Percentiles rank a stretch among this genome's conserved stretches.
These are phyloP conservation scores for Pichia sp. DNA, from an alignment of 1,139 yeast species.

Conservation along the genomic window DNA sequence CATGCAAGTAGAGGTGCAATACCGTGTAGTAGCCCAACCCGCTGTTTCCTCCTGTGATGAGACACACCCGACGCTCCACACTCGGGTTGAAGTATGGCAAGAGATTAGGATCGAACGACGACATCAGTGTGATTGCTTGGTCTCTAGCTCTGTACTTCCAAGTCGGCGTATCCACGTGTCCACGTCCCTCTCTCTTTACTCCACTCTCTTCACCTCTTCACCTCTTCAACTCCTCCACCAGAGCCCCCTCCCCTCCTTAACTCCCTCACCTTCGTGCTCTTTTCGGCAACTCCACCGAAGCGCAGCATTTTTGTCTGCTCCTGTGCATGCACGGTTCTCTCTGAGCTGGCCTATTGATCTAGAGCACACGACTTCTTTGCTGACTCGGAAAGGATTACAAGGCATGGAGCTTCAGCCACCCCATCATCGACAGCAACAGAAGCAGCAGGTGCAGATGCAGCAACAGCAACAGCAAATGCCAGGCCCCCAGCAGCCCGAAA, in stretches of 20 bases:
- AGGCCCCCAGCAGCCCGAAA: neutral
- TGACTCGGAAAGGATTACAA: too few species aligned
- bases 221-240: neutral
- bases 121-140: conserved; percentile 10
- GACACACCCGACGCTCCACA: conserved; percentile 51
- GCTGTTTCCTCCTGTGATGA: conserved; percentile 76
- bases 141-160: too few species aligned
- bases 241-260: neutral
- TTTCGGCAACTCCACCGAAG: neutral
- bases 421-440: neutral
- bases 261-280: neutral
- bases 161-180: too few species aligned
- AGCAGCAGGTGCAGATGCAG: neutral
- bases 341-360: neutral
- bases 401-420: too few species aligned
- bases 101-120: conserved; percentile 17
- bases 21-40: conserved; percentile 80
- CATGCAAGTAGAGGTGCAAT: conserved; percentile 72
- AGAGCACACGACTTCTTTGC: neutral
- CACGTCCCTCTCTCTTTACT: too few species aligned
- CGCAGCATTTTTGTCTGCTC: neutral
- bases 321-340: too few species aligned
- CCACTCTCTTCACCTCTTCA: neutral
- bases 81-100: conserved; percentile 27
- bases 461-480: neutral